Percentiles rank a stretch among this genome's conserved stretches.
These are phyloP conservation scores for Phytophthora pseudosyringae DNA, from an alignment of 352 stramenopile species.

Conservation along the genomic window DNA sequence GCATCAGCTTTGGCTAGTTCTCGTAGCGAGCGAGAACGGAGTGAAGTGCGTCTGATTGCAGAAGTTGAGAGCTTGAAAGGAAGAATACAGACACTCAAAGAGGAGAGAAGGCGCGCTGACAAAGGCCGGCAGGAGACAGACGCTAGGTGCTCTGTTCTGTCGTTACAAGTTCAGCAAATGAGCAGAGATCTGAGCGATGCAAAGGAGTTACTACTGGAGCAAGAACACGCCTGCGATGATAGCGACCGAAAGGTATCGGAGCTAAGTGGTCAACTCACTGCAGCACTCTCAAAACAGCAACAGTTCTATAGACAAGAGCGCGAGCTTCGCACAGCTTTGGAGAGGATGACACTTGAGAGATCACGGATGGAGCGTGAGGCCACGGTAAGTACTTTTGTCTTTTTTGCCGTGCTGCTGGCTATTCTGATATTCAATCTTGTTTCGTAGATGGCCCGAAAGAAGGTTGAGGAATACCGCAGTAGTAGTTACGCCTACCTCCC, in stretches of 20 bases:
- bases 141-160: slow-evolving; percentile 48
- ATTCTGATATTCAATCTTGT: slow-evolving; percentile 1
- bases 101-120: slow-evolving; percentile 64
- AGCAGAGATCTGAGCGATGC: slow-evolving; percentile 58
- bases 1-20: slow-evolving; percentile 35
- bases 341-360: slow-evolving; percentile 69
- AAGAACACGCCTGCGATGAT: slow-evolving; percentile 72
- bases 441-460: slow-evolving; percentile 52
- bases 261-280: slow-evolving; percentile 67
- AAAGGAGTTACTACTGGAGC: slow-evolving; percentile 62
- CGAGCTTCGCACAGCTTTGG: slow-evolving; percentile 62
- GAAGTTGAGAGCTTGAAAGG: slow-evolving; percentile 72
- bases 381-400: slow-evolving; percentile 31
- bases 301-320: slow-evolving; percentile 77
- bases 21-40: slow-evolving; percentile 58
- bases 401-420: neutral
- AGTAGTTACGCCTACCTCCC: slow-evolving; percentile 42
- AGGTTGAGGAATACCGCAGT: slow-evolving; percentile 64
- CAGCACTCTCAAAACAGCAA: slow-evolving; percentile 77
- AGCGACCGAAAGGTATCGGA: slow-evolving; percentile 73
- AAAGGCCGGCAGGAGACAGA: slow-evolving; percentile 58
- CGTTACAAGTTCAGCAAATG: slow-evolving; percentile 62
- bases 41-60: slow-evolving; percentile 55
- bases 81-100: slow-evolving; percentile 55
- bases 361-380: slow-evolving; percentile 69